Evolutionary conservation across 768 basidiomycete genomes (phyloP).

Genomic region (Suillus decipiens): DNA sequence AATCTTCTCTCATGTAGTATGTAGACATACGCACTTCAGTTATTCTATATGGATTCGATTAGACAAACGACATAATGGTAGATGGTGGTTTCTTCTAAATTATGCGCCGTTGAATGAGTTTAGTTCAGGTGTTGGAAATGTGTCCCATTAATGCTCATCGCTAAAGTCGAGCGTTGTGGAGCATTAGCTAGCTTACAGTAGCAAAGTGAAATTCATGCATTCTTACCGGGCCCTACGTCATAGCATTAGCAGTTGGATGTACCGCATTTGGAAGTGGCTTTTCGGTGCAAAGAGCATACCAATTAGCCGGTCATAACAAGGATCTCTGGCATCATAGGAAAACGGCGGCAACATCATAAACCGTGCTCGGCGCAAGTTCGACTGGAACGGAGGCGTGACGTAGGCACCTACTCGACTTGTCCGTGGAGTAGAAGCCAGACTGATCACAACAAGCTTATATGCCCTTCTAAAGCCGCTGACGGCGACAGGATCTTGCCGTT

Average conservation of each 20-base stretch:
- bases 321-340: background rate
- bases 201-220: background rate
- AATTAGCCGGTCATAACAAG: background rate
- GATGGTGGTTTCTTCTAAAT: background rate
- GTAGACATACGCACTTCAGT: background rate
- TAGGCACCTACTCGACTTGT: background rate
- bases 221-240: background rate
- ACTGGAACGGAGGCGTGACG: background rate
- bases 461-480: slow-evolving; percentile 6
- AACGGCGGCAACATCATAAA: background rate
- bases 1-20: background rate
- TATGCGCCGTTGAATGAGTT: background rate
- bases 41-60: background rate
- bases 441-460: background rate
- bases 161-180: background rate
- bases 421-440: background rate
- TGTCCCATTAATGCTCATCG: too few relatives aligned
- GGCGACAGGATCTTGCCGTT: background rate
- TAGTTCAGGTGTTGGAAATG: background rate
- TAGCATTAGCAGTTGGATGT: background rate
- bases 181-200: background rate
- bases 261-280: background rate
- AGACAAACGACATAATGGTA: background rate
- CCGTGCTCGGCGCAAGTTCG: background rate
- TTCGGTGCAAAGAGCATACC: background rate